Base-by-base conservation (phyloP, 176 grass and related monocot genomes). In the Metroxylon sagu region DNA sequence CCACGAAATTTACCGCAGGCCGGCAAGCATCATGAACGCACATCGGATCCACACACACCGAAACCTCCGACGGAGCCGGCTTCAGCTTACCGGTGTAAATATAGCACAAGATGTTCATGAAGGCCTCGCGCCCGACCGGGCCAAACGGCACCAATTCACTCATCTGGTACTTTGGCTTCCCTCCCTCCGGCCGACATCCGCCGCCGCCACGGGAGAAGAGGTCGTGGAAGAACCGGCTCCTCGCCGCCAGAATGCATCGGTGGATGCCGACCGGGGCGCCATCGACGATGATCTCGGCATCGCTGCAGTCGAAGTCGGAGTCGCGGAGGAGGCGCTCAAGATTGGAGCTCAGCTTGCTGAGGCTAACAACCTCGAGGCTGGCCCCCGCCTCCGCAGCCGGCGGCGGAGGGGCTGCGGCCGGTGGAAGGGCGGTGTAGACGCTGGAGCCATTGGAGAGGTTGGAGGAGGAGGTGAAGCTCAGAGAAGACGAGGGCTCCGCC, bases 21-120 rank as follows among this genome's bases (percentile, higher is more conserved):
- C 83, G 73, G 83, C 92, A 97, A 18, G 92, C 85, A 59, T 97
- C 92, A 60, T 97, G 92, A 1, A 78, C 69, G 74, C 92, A 97
- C n/a, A 76, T 66, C 5, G 4, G 49, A 49, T 97, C 87, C 7
- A 80, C 92, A 50, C 92, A 97, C 2, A 83, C 57, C 50, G 89
- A 72, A 2, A 85, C 87, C 48, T 91, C 92, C 4, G 2, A 25
- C 56, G 84, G 81, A 1, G 72, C 50, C 0, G 65, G 50, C 52
- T 75, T 63, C 75, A 97, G 72, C 72, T 74, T 97, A 51, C 87
- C 92, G 3, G 92, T 91, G 71, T 97, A 97, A 50, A 97, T 49
- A 70, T 97, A 97, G 14, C 72, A 65, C 56, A 83, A 72, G 65
- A 90, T 67, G 51, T 64, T 73, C 59, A 76, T 78, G 73, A 97